Conservation (phyloP, 805 yeast genomes). For the Tetrapisispora pingtungensis region DNA sequence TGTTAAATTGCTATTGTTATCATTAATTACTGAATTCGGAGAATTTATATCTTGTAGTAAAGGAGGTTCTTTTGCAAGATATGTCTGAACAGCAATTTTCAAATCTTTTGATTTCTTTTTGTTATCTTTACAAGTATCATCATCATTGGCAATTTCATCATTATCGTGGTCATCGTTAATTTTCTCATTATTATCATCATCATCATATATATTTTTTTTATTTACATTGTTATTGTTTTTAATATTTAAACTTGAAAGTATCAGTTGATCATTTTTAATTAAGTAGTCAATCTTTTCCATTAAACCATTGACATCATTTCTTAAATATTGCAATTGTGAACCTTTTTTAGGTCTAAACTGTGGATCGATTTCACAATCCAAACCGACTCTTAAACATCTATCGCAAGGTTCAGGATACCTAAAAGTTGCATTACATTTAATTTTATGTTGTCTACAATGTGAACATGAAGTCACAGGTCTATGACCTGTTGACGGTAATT, state of each 20-base stretch:
- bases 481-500: slow-evolving; percentile 32
- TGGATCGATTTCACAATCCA: slow-evolving; percentile 83
- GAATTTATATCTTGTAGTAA: slow-evolving; percentile 24
- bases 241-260: slow-evolving; percentile 47
- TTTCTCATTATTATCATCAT: background rate
- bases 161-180: background rate
- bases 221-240: background rate
- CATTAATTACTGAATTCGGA: slow-evolving; percentile 3
- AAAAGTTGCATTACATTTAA: slow-evolving; percentile 83
- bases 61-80: slow-evolving; percentile 36
- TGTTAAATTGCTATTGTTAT: background rate
- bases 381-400: slow-evolving; percentile 69
- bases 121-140: background rate
- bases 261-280: slow-evolving; percentile 54
- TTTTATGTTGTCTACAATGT: slow-evolving; percentile 89
- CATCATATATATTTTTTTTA: background rate
- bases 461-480: slow-evolving; percentile 91
- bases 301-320: slow-evolving; percentile 77
- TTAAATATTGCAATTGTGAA: slow-evolving; percentile 71
- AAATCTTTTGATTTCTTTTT: background rate
- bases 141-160: background rate
- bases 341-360: slow-evolving; percentile 87
- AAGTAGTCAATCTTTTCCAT: slow-evolving; percentile 60
- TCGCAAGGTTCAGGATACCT: slow-evolving; percentile 74
- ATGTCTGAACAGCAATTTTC: slow-evolving; percentile 33